Base-by-base conservation (phyloP, 441 rosid genomes). In the Gossypium schwendimanii region DNA sequence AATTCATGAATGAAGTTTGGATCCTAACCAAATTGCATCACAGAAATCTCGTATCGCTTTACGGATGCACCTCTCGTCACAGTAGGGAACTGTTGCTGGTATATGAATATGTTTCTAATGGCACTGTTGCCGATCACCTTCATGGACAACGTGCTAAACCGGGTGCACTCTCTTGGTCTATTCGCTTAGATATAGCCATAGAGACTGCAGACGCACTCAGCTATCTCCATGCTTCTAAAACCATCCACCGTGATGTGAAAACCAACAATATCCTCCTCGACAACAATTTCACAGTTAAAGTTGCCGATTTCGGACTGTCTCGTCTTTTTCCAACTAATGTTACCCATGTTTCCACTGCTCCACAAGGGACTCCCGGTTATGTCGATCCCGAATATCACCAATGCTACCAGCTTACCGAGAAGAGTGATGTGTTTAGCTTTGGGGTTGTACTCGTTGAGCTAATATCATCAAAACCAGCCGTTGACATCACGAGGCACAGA, bases 331-430 rank as follows among this genome's bases (percentile, higher is more conserved):
- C 96, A 0, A 53, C 15, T 0, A 72, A 84, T 75, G 85, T 71
- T 61, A 84, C 96, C 0, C 99, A 94, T 26, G 85, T 94, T 73
- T 94, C 98, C 0, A 94, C 99, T 0, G 88, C 92, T 69, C 99
- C 99, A 15, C 99, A 92, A 44, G 98, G 98, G 3, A 94, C 97
- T 72, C 97, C 97, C 0, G 97, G 98, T 4, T 94, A 94, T 45
- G 87, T 94, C 0, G 98, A 91, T 73, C 99, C 99, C 0, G 98
- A 94, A 73, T 94, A 92, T 76, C 90, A 94, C 71, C 82, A 87
- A 53, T 87, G 90, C 76, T 94, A 88, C 77, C 99, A 91, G 80
- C 86, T 94, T 49, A 91, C 97, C 0, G 82, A 72, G 70, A 92
- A 89, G 85, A 94, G 99, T n/a, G 99, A 94, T 44, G 98, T 94